Evolutionary conservation across 106 monocot species (phyloP).

Genomic region (Allium fistulosum): DNA sequence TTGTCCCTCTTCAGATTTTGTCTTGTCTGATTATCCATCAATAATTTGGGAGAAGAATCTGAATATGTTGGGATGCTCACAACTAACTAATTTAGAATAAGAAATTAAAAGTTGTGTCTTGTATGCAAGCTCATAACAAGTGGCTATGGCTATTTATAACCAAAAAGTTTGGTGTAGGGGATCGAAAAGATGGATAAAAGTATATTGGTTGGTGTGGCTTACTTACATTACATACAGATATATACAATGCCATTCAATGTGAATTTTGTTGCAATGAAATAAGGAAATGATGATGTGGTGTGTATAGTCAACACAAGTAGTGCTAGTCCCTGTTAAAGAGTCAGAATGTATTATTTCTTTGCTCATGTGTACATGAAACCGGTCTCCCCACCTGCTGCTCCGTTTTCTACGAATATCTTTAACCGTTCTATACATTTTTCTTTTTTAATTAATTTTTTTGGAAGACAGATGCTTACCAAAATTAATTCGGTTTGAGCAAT

Average conservation of each 20-base stretch:
- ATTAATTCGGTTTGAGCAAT: too few relatives aligned
- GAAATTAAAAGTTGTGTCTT: too few relatives aligned
- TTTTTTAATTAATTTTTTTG: too few relatives aligned
- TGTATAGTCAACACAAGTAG: constrained; percentile 15
- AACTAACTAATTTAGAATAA: too few relatives aligned
- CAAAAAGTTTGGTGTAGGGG: too few relatives aligned
- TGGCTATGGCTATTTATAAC: constrained; percentile 49
- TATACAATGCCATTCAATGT: too few relatives aligned
- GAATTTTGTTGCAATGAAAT: background rate
- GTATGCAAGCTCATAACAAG: constrained; percentile 16
- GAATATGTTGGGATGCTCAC: too few relatives aligned
- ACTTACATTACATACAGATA: too few relatives aligned
- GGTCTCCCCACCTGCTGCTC: constrained; percentile 17
- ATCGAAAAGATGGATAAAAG: background rate
- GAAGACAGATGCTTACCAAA: too few relatives aligned
- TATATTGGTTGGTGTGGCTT: constrained; percentile 4
- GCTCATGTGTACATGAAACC: constrained; percentile 22
- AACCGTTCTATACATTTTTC: too few relatives aligned
- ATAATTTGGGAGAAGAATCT: too few relatives aligned
- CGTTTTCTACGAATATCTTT: background rate
- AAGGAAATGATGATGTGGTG: constrained; percentile 1
- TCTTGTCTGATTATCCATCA: constrained; percentile 13
- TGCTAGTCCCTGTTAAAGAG: constrained; percentile 41
- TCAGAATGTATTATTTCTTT: constrained; percentile 24
- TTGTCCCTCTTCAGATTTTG: constrained; percentile 30